Percentiles rank a stretch among this genome's conserved stretches.
These are phyloP conservation scores for Penicillium salamii DNA, from an alignment of 495 filamentous ascomycete species.

Conservation along the genomic window DNA sequence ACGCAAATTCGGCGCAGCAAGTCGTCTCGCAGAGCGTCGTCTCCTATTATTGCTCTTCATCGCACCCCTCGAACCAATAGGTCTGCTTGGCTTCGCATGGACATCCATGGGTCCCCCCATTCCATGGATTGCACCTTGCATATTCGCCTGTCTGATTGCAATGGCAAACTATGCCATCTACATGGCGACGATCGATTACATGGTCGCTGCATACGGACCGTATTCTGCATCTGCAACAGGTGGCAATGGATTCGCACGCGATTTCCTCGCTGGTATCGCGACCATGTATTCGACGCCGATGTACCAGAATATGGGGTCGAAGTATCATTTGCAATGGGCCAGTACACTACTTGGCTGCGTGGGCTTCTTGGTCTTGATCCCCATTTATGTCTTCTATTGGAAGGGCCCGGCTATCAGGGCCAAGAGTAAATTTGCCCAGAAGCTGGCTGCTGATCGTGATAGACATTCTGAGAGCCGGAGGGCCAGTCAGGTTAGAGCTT, in stretches of 20 bases:
- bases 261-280: slow-evolving; percentile 46
- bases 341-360: slow-evolving; percentile 43
- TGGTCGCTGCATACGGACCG: slow-evolving; percentile 76
- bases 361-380: slow-evolving; percentile 40
- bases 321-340: slow-evolving; percentile 37
- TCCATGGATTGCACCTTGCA: slow-evolving; percentile 60
- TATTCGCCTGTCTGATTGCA: slow-evolving; percentile 59
- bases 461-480: slow-evolving; percentile 10
- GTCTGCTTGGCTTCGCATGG: slow-evolving; percentile 68
- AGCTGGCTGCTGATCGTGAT: slow-evolving; percentile 22
- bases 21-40: slow-evolving; percentile 56
- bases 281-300: slow-evolving; percentile 47
- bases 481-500: neutral
- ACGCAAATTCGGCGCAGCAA: slow-evolving; percentile 45
- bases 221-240: slow-evolving; percentile 79
- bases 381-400: slow-evolving; percentile 50
- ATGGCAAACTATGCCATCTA: slow-evolving; percentile 71
- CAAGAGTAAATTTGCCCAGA: slow-evolving; percentile 45
- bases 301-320: slow-evolving; percentile 33
- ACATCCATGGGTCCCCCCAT: slow-evolving; percentile 58
- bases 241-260: slow-evolving; percentile 56
- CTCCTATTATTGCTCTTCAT: slow-evolving; percentile 58
- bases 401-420: slow-evolving; percentile 45
- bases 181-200: slow-evolving; percentile 83
- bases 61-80: slow-evolving; percentile 63